phyloP scores from a whole-genome alignment of 2,329 filamentous ascomycete genomes.

The Parastagonospora nodorum region DNA sequence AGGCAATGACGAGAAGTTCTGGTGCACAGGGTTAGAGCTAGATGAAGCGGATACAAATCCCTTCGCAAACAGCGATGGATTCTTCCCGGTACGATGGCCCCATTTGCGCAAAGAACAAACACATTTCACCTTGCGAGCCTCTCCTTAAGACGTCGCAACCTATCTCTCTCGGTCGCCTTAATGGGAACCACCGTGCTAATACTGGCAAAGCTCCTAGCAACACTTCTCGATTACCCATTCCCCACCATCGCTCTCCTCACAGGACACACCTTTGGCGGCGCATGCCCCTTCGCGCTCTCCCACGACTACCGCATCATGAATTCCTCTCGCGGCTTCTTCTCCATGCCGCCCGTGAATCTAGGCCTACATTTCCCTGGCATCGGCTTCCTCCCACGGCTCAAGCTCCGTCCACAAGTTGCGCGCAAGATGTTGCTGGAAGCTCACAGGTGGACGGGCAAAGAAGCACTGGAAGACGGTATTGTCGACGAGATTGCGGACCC shows the following conservation, averaged over 20 bases:
- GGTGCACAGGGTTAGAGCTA: slow-evolving; percentile 57
- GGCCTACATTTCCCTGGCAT: slow-evolving; percentile 63
- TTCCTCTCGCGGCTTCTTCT: slow-evolving; percentile 37
- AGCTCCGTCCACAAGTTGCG: slow-evolving; percentile 57
- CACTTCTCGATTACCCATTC: slow-evolving; percentile 55
- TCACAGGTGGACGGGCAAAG: slow-evolving; percentile 59
- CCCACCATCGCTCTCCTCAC: slow-evolving; percentile 56
- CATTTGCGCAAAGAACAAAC: background rate
- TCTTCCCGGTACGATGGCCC: slow-evolving; percentile 51
- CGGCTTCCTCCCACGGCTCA: slow-evolving; percentile 57
- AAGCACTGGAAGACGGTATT: slow-evolving; percentile 58
- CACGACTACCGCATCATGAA: slow-evolving; percentile 56
- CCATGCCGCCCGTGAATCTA: slow-evolving; percentile 58
- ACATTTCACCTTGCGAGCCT: too few relatives aligned
- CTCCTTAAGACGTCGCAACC: background rate
- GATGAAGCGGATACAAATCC: slow-evolving; percentile 56
- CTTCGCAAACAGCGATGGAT: slow-evolving; percentile 62
- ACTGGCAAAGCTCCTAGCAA: slow-evolving; percentile 48
- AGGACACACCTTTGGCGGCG: slow-evolving; percentile 57
- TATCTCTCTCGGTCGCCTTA: slow-evolving; percentile 17
- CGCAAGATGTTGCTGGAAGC: slow-evolving; percentile 62
- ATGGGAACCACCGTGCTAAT: slow-evolving; percentile 30
- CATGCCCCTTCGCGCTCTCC: slow-evolving; percentile 53
- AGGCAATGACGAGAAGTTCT: slow-evolving; percentile 58
- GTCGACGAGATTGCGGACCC: slow-evolving; percentile 59